Base-by-base conservation (phyloP, 2,329 filamentous ascomycete genomes). In the Ophiostoma pallidulum region DNA sequence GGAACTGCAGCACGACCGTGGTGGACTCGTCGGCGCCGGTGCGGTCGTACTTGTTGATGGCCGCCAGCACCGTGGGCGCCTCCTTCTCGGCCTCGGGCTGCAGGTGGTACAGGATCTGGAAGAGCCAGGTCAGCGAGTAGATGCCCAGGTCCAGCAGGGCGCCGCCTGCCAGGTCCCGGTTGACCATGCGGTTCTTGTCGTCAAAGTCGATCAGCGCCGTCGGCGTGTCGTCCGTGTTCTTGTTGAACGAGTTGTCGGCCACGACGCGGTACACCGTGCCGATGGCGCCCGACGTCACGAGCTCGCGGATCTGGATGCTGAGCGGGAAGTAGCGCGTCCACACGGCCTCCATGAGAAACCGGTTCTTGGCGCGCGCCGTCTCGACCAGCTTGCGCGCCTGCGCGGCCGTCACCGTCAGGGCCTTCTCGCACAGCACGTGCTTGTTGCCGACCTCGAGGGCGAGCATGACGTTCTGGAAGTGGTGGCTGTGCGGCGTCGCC, bases 271-370 rank as follows among this genome's bases (percentile, higher is more conserved):
- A 78, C 42, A 85, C 77, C 16, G 71, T 70, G 4, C 80, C 80
- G 55, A 80, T 75, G 54, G 69, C 67, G 24, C 74, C 75, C 2
- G 67, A 66, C 48, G 66, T 57, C 43, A 80, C 70, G 49, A 89
- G 66, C 59, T 90, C 78, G 44, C 84, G 72, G 32, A 89, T 70
- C 62, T 86, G 79, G 62, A 88, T 77, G 59, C 84, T 90, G 12
- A 94, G 68, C 3, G 89, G 89, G 68, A 94, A 92, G 68, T 84
- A 92, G 50, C 89, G 74, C 31, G 87, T 94, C 89, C 88, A 94
- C 18, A 94, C 86, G 37, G 86, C 86, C 66, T 91, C 86, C 84
- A 90, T 89, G 52, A 91, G 67, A 72, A 85, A 84, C 56, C 87
- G 61, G 51, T 78, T 76, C 72, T 88, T 91, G 59, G 78, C 73